Base-by-base conservation (phyloP, 1,284 basidiomycete species). In the Trametes hirsuta region DNA sequence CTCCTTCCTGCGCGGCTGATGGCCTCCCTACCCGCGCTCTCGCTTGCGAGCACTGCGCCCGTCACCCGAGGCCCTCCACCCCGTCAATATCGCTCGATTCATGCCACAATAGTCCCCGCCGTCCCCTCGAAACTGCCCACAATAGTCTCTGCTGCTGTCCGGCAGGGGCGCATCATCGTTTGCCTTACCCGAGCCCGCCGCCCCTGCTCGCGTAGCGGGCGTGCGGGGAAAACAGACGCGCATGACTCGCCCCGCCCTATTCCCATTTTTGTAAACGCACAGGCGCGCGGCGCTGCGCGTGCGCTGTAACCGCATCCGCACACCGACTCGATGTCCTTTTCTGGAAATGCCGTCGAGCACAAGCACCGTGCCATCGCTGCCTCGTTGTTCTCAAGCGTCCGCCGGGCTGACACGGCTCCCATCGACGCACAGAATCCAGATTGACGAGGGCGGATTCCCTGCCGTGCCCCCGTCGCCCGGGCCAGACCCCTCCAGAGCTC, bases 351-450 rank as follows among this genome's bases (percentile, higher is more conserved):
- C 56, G 49, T 52, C 47, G 54, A 39, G 47, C 34, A 34, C 37
- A 40, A 37, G 18, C 11, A 15, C 46, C 44, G 59, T 18, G 34
- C 8, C 22, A 21, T 12, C 14, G 42, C 30, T 22, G 44, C 42
- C 55, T 58, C 60, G 60, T 49, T 58, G 50, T 35, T 52, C 52
- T 47, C 49, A 40, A 49, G 36, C 59, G 42, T 49, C 59, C 54
- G 59, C 54, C 59, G 52, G 52, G 36, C 25, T 53, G 42, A 45
- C 37, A 14, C 22, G 9, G 34, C 41, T 25, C 35, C 52, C 18
- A 14, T 18, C 18, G 36, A 53, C 51, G 41, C 41, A 15, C 35
- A 2, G 11, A 30, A 41, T 21, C 52, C 42, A 46, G 52, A 35
- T 42, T 42, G 5, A n/a, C 40, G 40, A 10, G 34, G 18, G 18